Base-by-base conservation (phyloP, 495 filamentous ascomycete species). In the Penicillium roqueforti region DNA sequence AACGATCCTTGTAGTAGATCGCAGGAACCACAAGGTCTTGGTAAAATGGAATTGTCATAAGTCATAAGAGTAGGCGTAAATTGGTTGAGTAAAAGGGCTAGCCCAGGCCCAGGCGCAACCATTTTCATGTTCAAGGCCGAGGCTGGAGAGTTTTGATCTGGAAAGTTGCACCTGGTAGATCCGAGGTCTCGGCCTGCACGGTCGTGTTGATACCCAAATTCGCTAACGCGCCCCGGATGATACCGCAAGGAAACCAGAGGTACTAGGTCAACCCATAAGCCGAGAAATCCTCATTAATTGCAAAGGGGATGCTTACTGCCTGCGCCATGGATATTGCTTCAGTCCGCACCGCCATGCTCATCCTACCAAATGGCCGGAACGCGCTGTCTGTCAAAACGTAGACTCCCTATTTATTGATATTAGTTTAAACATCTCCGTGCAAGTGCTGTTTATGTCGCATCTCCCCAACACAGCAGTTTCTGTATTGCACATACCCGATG, bases 331-430 rank as follows among this genome's bases (percentile, higher is more conserved):
- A 68, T 23, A 93, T 77, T 1, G 88, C 85, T 47, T 88, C 82
- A 20, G 85, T 82, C 39, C 87, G 82, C 8, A 81, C 73, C 58
- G 88, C 84, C 57, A 88, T 83, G 62, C 85, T 89, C 91, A 97
- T 97, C 37, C 89, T 79, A 10, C 84, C 76, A 57, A 98, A 86
- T 0, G 93, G 91, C 18, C 88, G 85, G 75, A 98, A 98, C 28
- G 85, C 77, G 68, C 91, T 95, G 72, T 98, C 93, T 13, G 92
- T 97, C 16, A 98, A 78, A 32, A 98, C 93, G 69, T 95, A 98
- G 59, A 97, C 89, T 8, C 93, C 93, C 87, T 91, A 56, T 50
- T 53, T 19, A 39, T 47, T 22, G 20, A 1, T 54, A 47, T 61
- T 39, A 63, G 57, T 48, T 5, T 39, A 25, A 31, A 13, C 25